Base-by-base conservation (phyloP, 768 basidiomycete genomes). In the Hygrophorus russula region DNA sequence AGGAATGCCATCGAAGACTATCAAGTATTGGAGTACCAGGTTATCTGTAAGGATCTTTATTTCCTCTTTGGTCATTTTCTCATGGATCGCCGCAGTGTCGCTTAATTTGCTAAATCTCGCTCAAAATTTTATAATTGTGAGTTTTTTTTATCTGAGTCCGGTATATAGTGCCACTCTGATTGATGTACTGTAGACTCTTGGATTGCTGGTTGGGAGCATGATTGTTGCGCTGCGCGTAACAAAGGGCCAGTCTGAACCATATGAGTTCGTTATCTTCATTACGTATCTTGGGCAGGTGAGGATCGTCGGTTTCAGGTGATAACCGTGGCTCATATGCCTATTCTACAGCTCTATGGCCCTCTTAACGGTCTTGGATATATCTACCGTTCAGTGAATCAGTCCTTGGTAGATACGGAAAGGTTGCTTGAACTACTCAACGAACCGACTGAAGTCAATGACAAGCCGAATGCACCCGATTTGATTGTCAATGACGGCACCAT, bases 381-480 rank as follows among this genome's bases (percentile, higher is more conserved):
- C 36, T 90, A 91, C 57, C 78, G 85, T 17, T 74, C 78, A 5
- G 69, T 85, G 50, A 80, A 85, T 59, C 74, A 82, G 56, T 74
- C 82, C 33, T 62, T 88, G 44, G 77, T 87, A 14, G 87, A 91
- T 56, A 82, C 87, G 5, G 90, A 94, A 59, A 82, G 79, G 54
- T 69, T 97, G 35, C 68, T 96, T 45, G 74, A 82, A 44, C 68
- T 92, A 13, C 70, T 98, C 5, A 76, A 78, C 46, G 84, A 93
- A 55, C 79, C 85, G 1, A 82, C 76, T 0, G 92, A 93, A 47
- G 76, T 97, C 48, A 77, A 82, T 49, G 89, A 94, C 60, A 75
- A 74, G 55, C 81, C 81, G 6, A 71, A 77, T 51, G 87, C 86
- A 7, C 70, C 75, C 11, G 78, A 88, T 39, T 71, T 96, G 18